These are phyloP conservation scores for Radiomyces spectabilis DNA, from an alignment of 192 early-diverging fungal species.

Conservation along the genomic window DNA sequence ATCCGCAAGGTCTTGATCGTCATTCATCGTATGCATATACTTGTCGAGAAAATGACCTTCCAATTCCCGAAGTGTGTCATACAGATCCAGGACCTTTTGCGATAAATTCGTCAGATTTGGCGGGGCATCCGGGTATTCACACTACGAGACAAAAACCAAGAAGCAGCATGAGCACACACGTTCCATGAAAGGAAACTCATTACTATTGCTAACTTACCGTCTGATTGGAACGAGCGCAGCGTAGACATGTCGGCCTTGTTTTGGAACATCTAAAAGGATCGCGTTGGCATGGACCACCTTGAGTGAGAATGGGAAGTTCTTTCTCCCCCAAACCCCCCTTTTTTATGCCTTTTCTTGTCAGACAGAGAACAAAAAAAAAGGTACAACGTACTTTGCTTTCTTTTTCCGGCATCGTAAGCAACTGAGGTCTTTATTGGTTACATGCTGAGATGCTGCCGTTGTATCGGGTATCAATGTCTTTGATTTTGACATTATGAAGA, in stretches of 20 bases:
- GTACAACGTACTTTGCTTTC: constrained; percentile 26
- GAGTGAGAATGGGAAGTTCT: background rate
- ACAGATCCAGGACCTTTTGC: constrained; percentile 22
- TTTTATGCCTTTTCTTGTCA: background rate
- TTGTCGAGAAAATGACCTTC: constrained; percentile 23
- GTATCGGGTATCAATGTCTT: background rate
- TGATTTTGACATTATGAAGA: no score
- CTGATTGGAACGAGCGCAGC: constrained; percentile 26
- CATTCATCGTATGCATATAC: constrained; percentile 18
- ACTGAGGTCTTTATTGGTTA: constrained; percentile 24
- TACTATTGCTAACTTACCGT: constrained; percentile 5
- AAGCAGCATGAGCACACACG: background rate
- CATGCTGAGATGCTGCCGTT: background rate
- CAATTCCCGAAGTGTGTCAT: constrained; percentile 18
- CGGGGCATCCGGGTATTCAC: constrained; percentile 31
- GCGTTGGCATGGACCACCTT: no score
- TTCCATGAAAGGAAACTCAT: background rate
- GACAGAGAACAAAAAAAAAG: background rate
- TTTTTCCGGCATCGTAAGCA: constrained; percentile 30
- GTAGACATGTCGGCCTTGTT: constrained; percentile 23
- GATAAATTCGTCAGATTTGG: constrained; percentile 24
- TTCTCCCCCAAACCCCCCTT: background rate
- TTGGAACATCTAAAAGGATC: constrained; percentile 28
- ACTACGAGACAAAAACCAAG: constrained; percentile 4
- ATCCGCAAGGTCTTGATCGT: background rate